Evolutionary conservation across 225 moss, liverwort and hornwort species (phyloP), one percentile per base, ranked within the genome.

Genomic region (Antitrichia curtipendula): DNA sequence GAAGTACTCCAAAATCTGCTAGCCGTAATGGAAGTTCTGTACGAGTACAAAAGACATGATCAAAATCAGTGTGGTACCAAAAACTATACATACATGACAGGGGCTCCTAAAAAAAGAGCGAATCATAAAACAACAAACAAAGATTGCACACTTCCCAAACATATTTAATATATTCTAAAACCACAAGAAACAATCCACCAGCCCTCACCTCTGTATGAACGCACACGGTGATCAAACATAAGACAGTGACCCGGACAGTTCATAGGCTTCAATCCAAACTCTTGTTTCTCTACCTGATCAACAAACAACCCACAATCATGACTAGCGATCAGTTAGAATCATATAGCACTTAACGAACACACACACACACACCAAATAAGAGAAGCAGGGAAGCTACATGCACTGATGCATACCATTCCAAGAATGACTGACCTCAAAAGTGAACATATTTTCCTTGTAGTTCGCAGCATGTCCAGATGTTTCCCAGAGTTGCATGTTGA

Each of bases 391-490:
- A 57, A 76, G 75, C 60, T 78, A 65, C 7, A 63, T 60, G 54
- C 72, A 80, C 62, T 60, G 20, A n/a, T 45, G 28, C 25, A 60
- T 74, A 54, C 83, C 78, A 61, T 83, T 75, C 70, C 47, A 88
- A 72, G 52, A 56, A 83, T 77, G 57, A 80, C 88, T 87, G 36
- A 96, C 95, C 92, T 98, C 97, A 84, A 97, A 97, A 38, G 93
- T 93, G 85, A 98, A 98, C 98, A 98, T 98, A 53, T 98, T 97
- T n/a, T 98, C 98, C 79, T 98, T 98, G 90, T 97, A 98, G 85
- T 97, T 98, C 7, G 96, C 96, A 89, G 94, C 97, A 88, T 98
- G 98, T 40, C 98, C 98, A 82, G 98, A 98, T 25, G 91, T 97
- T 62, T 98, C 95, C 97, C 97, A 98, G 41, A 98, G 93, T 87